Percentiles rank a stretch among this genome's conserved stretches.
phyloP scores from a whole-genome alignment of 495 filamentous ascomycete species.

The Hypoxylon fuscum region DNA sequence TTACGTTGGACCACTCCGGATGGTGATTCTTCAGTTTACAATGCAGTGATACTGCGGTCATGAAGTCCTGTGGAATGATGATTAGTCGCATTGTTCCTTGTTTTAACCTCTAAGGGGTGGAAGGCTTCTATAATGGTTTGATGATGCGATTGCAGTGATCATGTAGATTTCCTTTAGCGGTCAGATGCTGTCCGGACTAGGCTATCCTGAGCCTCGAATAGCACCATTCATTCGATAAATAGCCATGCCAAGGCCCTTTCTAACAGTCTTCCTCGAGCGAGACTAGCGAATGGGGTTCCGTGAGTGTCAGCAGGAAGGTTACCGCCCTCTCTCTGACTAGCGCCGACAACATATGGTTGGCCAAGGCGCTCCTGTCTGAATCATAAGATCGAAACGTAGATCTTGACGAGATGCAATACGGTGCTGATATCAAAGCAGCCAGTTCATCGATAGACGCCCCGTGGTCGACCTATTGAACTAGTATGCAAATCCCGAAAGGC shows the following conservation, averaged over 20 bases:
- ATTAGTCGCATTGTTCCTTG: slow-evolving; percentile 27
- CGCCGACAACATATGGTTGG: slow-evolving; percentile 14
- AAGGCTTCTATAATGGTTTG: neutral
- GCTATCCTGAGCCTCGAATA: too few relatives aligned
- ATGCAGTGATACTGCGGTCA: slow-evolving; percentile 64
- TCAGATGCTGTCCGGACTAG: slow-evolving; percentile 7
- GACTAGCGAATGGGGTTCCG: slow-evolving; percentile 12
- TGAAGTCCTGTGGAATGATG: slow-evolving; percentile 60
- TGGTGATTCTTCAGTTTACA: slow-evolving; percentile 68
- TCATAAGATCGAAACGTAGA: slow-evolving; percentile 13
- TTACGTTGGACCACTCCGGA: slow-evolving; percentile 72
- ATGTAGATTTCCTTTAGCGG: too few relatives aligned
- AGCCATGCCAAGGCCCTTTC: slow-evolving; percentile 10
- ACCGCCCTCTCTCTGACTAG: slow-evolving; percentile 10
- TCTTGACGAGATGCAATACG: slow-evolving; percentile 6
- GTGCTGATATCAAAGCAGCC: slow-evolving; percentile 1
- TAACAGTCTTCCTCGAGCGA: neutral
- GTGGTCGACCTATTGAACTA: slow-evolving; percentile 23
- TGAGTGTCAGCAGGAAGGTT: slow-evolving; percentile 16
- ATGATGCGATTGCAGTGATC: slow-evolving; percentile 14
- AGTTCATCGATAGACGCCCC: slow-evolving; percentile 7
- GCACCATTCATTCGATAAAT: slow-evolving; percentile 5
- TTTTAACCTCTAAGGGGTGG: neutral
- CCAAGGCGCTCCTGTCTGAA: slow-evolving; percentile 12
- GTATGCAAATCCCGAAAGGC: slow-evolving; percentile 6